Base-by-base conservation (phyloP, 1,284 basidiomycete species). In the Entoloma clypeatum region DNA sequence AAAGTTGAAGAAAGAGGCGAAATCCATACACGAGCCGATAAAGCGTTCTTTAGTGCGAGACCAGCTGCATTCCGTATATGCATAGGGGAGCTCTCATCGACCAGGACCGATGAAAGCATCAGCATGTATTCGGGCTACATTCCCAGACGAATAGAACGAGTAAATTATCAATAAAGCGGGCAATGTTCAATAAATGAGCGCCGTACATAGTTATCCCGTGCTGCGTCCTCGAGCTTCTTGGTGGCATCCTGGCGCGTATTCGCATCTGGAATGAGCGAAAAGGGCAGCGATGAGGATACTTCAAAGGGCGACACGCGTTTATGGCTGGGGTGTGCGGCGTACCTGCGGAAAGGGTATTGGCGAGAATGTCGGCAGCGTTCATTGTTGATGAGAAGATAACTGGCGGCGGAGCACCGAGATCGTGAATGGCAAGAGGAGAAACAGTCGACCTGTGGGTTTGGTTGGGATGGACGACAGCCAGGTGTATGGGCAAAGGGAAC, bases 1-100 rank as follows among this genome's bases (percentile, higher is more conserved):
- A 25, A 45, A 50, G 31, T 41, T 44, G 47, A 46, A 24, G 42
- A 50, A 35, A 38, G 22, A 27, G 28, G 47, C 50, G 25, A 25
- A 52, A 55, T 48, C 75, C 87, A 62, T 69, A 94, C 92, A 57
- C 92, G 76, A 47, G 94, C 92, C 29, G 84, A 81, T 45, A 99
- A 70, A 45, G 92, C 82, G 64, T 99, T 99, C 79, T 99, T 99
- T 68, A 99, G 75, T 13, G 94, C 94, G 38, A 99, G 76, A 64
- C 92, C 94, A 17, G 96, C 93, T 11, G 95, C 93, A 58, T 92
- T 94, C 53, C 95, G 79, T 39, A 96, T 80, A 63, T 92, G 84
- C 26, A 83, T 56, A n/a, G 72, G 73, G 7, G 77, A 77, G 32
- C 56, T 68, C 60, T 92, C 88, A 52, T 90, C 86, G 24, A 81